Evolutionary conservation across 108 stramenopile species (phyloP), one percentile per base, ranked within the genome.

Genomic region (Cyclostephanos invisitatus): DNA sequence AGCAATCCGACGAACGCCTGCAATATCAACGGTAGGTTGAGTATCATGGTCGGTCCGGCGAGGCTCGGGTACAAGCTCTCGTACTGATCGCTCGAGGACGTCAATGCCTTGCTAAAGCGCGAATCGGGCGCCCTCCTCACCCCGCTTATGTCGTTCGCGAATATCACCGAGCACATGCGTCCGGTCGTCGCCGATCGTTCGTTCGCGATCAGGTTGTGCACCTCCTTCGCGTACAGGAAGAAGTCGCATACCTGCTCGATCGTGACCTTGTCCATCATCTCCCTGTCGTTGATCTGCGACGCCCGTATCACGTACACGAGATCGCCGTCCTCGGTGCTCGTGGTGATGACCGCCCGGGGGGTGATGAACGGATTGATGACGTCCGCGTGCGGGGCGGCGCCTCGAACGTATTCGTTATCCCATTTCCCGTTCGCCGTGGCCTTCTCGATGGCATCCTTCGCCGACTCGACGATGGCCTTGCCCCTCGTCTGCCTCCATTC

Each of bases 121-220:
- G 44, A 48, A 68, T 82, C 81, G 2, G 81, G 81, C 0, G 76
- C 66, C 38, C 64, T 73, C 18, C 76, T 57, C 21, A 82, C 76
- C 29, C 81, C 81, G 62, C 76, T 77, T 18, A 82, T 82, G 49
- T 82, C 81, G 27, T 82, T 82, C 7, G 81, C 81, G 62, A 82
- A 82, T 18, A 82, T 49, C 22, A 82, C 81, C 15, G 58, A 57
- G 27, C 74, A 75, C 59, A 82, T 66, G 27, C 81, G 48, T 21
- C 81, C 81, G 0, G 72, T 82, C 1, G 47, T 44, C 22, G 50
- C 81, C 22, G 75, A 70, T 24, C 81, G 53, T 36, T 70, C 29
- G 61, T 82, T 77, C 38, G 74, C 81, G 11, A 82, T 60, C 5
- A 82, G 50, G 35, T 73, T 77, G 29, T 82, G 81, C 9, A 82